phyloP scores from a whole-genome alignment of 306 rosid genomes.

The Dicorynia guianensis region DNA sequence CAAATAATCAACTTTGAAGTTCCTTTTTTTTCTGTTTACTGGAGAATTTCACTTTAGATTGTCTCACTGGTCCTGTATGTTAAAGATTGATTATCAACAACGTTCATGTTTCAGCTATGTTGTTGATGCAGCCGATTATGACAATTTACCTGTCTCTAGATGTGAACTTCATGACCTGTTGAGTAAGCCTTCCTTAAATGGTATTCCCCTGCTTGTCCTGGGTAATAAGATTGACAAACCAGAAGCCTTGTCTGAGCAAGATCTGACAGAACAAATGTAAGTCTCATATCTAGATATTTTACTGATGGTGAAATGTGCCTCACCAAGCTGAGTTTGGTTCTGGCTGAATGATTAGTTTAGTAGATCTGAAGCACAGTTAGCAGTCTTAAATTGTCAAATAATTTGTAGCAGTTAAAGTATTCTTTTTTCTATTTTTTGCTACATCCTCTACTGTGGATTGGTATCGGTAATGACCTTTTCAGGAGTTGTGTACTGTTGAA shows the following conservation, averaged over 20 bases:
- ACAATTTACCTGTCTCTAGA: conserved; percentile 59
- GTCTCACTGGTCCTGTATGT: conserved; percentile 8
- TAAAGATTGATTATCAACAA: conserved; percentile 4
- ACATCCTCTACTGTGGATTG: conserved; percentile 2
- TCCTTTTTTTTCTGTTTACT: background rate
- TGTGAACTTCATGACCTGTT: conserved; percentile 73
- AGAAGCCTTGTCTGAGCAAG: conserved; percentile 61
- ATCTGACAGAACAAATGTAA: conserved; percentile 67
- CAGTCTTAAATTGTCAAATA: background rate
- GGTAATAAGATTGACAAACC: conserved; percentile 74
- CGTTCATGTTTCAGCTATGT: conserved; percentile 60
- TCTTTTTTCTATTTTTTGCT: background rate
- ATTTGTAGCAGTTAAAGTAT: background rate
- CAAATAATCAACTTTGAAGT: background rate
- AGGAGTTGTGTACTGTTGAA: background rate
- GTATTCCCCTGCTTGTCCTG: conserved; percentile 63
- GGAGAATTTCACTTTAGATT: conserved; percentile 19
- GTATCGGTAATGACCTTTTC: conserved; percentile 16
- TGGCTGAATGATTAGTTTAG: background rate
- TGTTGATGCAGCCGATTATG: conserved; percentile 73
- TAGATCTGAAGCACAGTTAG: background rate
- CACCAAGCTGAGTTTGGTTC: background rate
- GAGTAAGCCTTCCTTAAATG: conserved; percentile 66
- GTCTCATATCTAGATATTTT: conserved; percentile 34
- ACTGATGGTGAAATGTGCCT: conserved; percentile 5